Base-by-base conservation (phyloP, 352 stramenopile genomes). In the Phytophthora tentaculata region DNA sequence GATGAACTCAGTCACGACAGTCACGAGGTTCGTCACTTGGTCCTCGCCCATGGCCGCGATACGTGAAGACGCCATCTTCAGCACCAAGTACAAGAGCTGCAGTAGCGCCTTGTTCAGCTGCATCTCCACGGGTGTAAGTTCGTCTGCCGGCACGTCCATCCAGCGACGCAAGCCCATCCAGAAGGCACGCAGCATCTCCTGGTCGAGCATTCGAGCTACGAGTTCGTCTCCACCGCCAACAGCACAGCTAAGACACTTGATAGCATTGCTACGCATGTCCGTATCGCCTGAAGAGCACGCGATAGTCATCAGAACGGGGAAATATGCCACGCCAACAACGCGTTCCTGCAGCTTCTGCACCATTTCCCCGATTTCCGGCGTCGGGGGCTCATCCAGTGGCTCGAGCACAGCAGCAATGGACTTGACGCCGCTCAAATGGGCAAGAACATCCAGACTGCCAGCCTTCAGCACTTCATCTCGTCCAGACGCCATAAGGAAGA, bases 1-100 rank as follows among this genome's bases (percentile, higher is more conserved):
- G 9, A 90, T 79, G 61, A 90, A 91, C 41, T 93, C 82, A 0
- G 83, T 92, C 45, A 92, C 81, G 43, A 90, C 75, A 17, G 77
- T 84, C 23, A 94, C 75, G 16, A 95, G 71, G 26, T 78, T 87
- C 20, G 71, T 81, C 6, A 91, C 75, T 61, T 94, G 78, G 26
- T 91, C 81, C 29, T 83, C 81, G 2, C 74, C 67, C 43, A 89
- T 71, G 2, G 71, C 74, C 6, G 77, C 75, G 28, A 92, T 76
- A 10, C 85, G 77, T 1, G 83, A 74, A 3, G 83, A 67, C 2
- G 83, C 79, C n/a, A 71, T 85, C 49, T 89, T 85, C 52, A 95
- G 39, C 41, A 92, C 78, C 14, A 90, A 56, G 57, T 90, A 90
- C 24, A 94, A 61, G 28, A 94, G 65, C 64, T 89, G 81, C 14